Percentiles rank a stretch among this genome's conserved stretches.
Evolutionary conservation across 2,329 filamentous ascomycete genomes (phyloP).

Genomic region (Fusarium sp.): DNA sequence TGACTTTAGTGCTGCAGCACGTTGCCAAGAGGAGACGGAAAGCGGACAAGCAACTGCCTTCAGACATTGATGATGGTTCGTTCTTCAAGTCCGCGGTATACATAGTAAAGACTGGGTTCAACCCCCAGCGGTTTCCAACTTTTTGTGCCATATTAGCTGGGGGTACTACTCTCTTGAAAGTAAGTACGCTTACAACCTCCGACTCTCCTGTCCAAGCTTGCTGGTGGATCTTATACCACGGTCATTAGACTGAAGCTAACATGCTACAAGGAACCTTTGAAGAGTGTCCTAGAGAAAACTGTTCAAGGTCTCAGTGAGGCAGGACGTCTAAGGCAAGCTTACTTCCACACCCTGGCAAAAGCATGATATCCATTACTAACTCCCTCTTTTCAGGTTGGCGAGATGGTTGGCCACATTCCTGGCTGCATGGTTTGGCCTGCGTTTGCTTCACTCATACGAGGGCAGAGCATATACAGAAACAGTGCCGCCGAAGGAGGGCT

Average conservation of each 20-base stretch:
- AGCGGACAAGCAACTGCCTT: conserved; percentile 38
- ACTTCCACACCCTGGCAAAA: neutral
- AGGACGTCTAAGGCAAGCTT: conserved; percentile 45
- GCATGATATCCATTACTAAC: conserved; percentile 22
- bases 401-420: conserved; percentile 69
- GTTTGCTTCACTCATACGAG: conserved; percentile 67
- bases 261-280: conserved; percentile 45
- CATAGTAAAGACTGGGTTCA: conserved; percentile 64
- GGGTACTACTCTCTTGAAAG: conserved; percentile 70
- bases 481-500: conserved; percentile 47
- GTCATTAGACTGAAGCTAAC: conserved; percentile 27
- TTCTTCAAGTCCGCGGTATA: conserved; percentile 50
- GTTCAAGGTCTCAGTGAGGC: conserved; percentile 41
- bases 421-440: conserved; percentile 67
- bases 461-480: conserved; percentile 57
- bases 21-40: conserved; percentile 53
- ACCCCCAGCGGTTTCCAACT: conserved; percentile 67
- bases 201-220: neutral
- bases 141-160: conserved; percentile 72
- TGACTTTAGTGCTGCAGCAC: conserved; percentile 65
- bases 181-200: conserved; percentile 46
- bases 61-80: conserved; percentile 45
- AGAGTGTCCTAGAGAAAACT: conserved; percentile 45
- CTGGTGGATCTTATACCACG: neutral
- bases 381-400: conserved; percentile 57